Evolutionary conservation across 1,139 yeast genomes (phyloP), one percentile per base, ranked within the genome.

Genomic region (Geotrichum phurueaensis): DNA sequence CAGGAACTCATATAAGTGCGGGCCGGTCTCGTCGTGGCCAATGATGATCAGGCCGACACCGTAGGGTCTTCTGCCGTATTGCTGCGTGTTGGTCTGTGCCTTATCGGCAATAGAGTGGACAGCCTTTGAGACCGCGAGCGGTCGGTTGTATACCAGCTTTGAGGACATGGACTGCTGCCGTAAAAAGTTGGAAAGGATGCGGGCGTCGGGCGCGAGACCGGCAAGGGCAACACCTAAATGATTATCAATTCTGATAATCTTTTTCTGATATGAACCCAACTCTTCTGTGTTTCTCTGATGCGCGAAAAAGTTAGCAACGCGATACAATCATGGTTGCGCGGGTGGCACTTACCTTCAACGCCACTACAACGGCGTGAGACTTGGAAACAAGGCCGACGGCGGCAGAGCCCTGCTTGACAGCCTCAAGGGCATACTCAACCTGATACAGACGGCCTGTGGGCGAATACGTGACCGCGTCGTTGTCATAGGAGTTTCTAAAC

Each of bases 401-500:
- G 2, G 97, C 98, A 67, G 96, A 87, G 54, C 99, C 99, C 77
- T 94, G 99, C 73, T 94, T 94, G 75, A 94, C 94, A 20, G 99
- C 98, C 72, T 94, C 99, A 63, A 92, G 79, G 2, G 99, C 99
- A 71, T 94, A 94, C 74, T 94, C 99, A 43, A 82, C 88, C 76
- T 94, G 99, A 78, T 94, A 94, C 64, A 94, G 83, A 70, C 98
- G 83, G 23, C 99, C 99, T 1, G 98, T 94, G 60, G 99, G 98
- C 50, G 98, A 91, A 77, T 89, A 94, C 29, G 99, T 94, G 64
- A 94, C 96, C 51, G 97, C 86, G 74, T 94, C 99, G 82, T 96
- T 95, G 75, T 94, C 99, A 82, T 94, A 94, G 71, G 96, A 94
- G 78, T 94, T 94, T 81, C 99, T 89, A 75, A 94, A 94, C 99